phyloP scores from a whole-genome alignment of 2,329 filamentous ascomycete genomes.

The Arachnopeziza araneosa region DNA sequence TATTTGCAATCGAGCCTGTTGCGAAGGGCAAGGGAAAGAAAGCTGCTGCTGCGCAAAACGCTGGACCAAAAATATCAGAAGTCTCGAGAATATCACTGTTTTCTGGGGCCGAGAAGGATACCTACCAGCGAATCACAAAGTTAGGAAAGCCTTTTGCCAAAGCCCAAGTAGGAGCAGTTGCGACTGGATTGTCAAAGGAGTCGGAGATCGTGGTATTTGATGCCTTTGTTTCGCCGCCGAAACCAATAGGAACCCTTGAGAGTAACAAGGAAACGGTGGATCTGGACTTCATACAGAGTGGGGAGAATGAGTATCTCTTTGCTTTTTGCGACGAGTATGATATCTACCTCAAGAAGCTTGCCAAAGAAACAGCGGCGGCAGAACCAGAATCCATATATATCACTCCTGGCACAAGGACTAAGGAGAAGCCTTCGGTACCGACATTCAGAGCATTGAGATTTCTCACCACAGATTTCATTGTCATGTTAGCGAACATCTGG shows the following conservation, averaged over 20 bases:
- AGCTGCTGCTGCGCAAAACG: slow-evolving; percentile 29
- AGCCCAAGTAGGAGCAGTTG: slow-evolving; percentile 67
- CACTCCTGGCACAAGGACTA: slow-evolving; percentile 41
- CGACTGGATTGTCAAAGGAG: slow-evolving; percentile 69
- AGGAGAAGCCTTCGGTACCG: slow-evolving; percentile 40
- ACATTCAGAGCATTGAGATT: slow-evolving; percentile 55
- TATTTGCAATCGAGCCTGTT: slow-evolving; percentile 54
- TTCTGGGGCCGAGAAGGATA: slow-evolving; percentile 41
- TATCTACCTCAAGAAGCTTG: slow-evolving; percentile 50
- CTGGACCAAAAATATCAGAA: slow-evolving; percentile 42
- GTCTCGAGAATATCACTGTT: slow-evolving; percentile 50
- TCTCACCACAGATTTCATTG: slow-evolving; percentile 50
- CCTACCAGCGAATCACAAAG: slow-evolving; percentile 55
- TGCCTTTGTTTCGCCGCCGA: slow-evolving; percentile 46
- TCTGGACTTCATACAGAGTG: slow-evolving; percentile 61
- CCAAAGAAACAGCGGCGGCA: slow-evolving; percentile 34
- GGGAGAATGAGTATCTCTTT: slow-evolving; percentile 59
- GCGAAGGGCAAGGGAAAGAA: slow-evolving; percentile 41
- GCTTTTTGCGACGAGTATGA: slow-evolving; percentile 75
- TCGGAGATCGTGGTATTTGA: slow-evolving; percentile 79
- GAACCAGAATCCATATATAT: slow-evolving; percentile 51
- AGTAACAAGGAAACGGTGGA: slow-evolving; percentile 58
- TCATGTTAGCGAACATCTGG: slow-evolving; percentile 54
- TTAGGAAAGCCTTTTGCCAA: slow-evolving; percentile 45
- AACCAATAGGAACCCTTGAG: slow-evolving; percentile 44